These are phyloP conservation scores for Eutrema salsugineum DNA, from an alignment of 441 rosid species.

Conservation along the genomic window DNA sequence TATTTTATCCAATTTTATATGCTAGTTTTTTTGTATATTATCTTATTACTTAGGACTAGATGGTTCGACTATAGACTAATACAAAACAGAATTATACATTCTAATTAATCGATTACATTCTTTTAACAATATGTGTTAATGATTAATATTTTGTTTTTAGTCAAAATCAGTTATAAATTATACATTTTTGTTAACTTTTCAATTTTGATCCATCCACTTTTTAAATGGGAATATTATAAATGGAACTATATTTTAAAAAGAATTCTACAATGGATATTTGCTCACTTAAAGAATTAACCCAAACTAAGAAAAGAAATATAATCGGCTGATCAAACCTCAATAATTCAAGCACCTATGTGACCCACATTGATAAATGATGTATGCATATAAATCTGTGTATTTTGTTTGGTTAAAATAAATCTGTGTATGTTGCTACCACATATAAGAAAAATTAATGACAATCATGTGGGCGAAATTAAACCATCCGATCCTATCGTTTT, in stretches of 20 bases:
- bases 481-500: conserved; percentile 15
- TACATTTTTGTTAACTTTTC: neutral
- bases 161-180: neutral
- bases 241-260: neutral
- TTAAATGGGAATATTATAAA: neutral
- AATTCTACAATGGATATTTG: neutral
- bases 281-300: neutral
- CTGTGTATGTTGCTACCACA: conserved; percentile 27
- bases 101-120: neutral
- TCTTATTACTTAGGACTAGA: neutral
- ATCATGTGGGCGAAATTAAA: conserved; percentile 24
- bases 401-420: conserved; percentile 22
- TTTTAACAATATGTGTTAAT: neutral
- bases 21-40: neutral
- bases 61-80: neutral
- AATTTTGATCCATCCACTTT: neutral
- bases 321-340: conserved; percentile 21
- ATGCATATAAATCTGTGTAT: conserved; percentile 11
- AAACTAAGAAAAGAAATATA: neutral
- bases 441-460: conserved; percentile 5
- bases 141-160: neutral
- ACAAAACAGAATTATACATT: no score
- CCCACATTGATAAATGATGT: conserved; percentile 26
- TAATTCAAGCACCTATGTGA: conserved; percentile 28
- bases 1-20: no score